A percentile compares a stretch with the other conserved stretches of the same genome.
Conservation (phyloP, 345 rosid species). For the Arabidopsis suecica region DNA sequence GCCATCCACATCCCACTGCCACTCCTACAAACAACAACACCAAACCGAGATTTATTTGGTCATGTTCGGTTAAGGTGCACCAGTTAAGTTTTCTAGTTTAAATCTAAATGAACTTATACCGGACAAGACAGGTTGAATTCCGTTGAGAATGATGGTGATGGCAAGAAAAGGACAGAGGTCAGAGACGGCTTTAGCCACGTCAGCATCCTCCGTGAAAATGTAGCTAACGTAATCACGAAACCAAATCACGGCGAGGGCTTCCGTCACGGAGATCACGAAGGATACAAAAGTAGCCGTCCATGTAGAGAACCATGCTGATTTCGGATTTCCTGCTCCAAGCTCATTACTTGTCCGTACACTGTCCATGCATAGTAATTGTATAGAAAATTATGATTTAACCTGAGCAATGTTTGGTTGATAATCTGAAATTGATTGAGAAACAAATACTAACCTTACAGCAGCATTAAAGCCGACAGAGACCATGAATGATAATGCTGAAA, state of each 20-base stretch:
- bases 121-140: constrained; percentile 73
- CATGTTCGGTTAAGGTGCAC: background rate
- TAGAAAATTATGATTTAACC: too few relatives aligned
- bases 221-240: constrained; percentile 56
- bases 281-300: constrained; percentile 53
- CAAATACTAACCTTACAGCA: constrained; percentile 68
- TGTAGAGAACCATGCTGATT: constrained; percentile 64
- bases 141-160: constrained; percentile 63
- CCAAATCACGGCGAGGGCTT: constrained; percentile 42
- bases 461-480: constrained; percentile 93
- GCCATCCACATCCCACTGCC: constrained; percentile 89
- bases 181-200: constrained; percentile 67
- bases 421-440: background rate
- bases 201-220: constrained; percentile 61
- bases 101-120: constrained; percentile 40
- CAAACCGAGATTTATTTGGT: background rate
- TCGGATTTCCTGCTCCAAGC: constrained; percentile 75
- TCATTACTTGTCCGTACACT: constrained; percentile 83
- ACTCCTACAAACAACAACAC: constrained; percentile 52
- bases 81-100: background rate
- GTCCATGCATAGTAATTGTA: background rate
- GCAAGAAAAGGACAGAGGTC: constrained; percentile 73
- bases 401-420: background rate
- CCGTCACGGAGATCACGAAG: constrained; percentile 49
- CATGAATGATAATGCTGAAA: constrained; percentile 65